Evolutionary conservation across 2,329 filamentous ascomycete species (phyloP), one percentile per base, ranked within the genome.

Genomic region (Dactylellina leptospora): DNA sequence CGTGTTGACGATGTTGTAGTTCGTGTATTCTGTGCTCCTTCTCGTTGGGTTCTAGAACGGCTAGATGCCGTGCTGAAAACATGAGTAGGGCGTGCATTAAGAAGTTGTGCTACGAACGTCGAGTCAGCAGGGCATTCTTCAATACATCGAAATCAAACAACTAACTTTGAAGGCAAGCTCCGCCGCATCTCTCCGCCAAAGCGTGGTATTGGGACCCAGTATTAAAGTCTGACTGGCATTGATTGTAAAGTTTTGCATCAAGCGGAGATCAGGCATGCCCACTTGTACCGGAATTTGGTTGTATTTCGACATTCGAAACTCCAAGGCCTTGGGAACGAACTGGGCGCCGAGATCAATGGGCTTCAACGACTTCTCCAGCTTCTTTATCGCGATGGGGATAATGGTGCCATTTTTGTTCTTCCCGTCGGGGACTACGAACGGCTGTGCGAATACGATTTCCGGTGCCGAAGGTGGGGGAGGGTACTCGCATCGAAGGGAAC

Each of bases 261-360:
- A 40, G 11, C 60, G 68, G 20, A 73, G 47, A 11, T 73, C 68
- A 10, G 68, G 68, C 68, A 64, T 64, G 48, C 60, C 60, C n/a
- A 73, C 68, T 50, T 73, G 68, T 10, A 64, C 59, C 3, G 66
- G 66, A 16, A 71, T 71, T 44, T 71, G 66, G 45, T 71, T 71
- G 51, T 71, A 71, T 45, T 71, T 71, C 16, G 66, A 71, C 66
- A 71, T 71, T 18, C 66, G 58, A 50, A 71, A 66, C 51, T 73
- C 68, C n/a, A 64, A 27, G 4, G 68, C 60, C 27, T 58, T 56
- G 18, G 66, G 58, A 20, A 71, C 40, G 44, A 62, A 71, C 20
- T 58, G 38, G 20, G 42, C 18, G 11, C 66, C 64, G n/a, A 70
- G 36, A n/a, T 70, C 58, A 30, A 71, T 71, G 3, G 68, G 68